Conservation (phyloP, 495 filamentous ascomycete genomes). For the Talaromyces trachyspermus region DNA sequence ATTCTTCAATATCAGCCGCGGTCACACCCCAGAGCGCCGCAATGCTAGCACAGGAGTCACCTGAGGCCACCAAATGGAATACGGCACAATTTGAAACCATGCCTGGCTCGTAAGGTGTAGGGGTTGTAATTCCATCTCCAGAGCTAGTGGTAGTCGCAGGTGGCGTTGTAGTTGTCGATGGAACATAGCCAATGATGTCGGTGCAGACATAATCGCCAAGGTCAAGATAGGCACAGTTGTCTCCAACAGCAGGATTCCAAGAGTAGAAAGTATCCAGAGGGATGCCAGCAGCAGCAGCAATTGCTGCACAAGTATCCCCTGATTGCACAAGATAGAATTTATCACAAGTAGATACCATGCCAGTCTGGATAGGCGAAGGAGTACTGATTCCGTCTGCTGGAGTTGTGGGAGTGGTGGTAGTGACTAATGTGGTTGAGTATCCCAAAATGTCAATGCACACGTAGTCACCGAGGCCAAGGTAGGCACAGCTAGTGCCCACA, state of each 20-base stretch:
- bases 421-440: no score
- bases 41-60: conserved; percentile 20
- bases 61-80: conserved; percentile 16
- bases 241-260: conserved; percentile 11
- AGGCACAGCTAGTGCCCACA: conserved; percentile 12
- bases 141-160: conserved; percentile 3
- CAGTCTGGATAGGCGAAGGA: neutral
- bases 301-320: neutral
- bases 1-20: no score
- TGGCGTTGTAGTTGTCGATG: neutral
- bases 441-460: conserved; percentile 12
- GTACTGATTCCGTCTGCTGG: neutral
- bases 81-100: conserved; percentile 16
- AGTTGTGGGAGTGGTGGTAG: no score
- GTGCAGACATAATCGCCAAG: conserved; percentile 18
- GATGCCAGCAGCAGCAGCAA: conserved; percentile 9
- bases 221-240: conserved; percentile 14
- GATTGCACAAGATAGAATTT: conserved; percentile 1
- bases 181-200: neutral
- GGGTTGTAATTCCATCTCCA: conserved; percentile 10
- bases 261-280: conserved; percentile 12
- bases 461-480: conserved; percentile 15
- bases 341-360: conserved; percentile 1
- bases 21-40: no score
- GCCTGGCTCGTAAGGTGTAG: conserved; percentile 15